Percentiles rank a stretch among this genome's conserved stretches.
phyloP scores from a whole-genome alignment of 306 rosid species.

The Vigna reflexopilosa region DNA sequence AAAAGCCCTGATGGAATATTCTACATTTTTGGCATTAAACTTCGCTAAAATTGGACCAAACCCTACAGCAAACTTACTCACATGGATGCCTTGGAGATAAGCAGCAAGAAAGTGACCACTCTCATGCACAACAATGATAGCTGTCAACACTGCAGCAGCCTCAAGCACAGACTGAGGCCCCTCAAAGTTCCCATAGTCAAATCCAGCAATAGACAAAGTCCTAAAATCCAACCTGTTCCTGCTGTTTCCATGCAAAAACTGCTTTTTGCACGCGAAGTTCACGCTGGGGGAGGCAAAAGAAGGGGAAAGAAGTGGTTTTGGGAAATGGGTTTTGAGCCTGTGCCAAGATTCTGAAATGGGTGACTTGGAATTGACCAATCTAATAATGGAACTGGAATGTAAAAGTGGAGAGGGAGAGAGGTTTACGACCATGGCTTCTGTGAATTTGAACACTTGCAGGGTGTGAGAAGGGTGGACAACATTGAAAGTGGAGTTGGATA shows the following conservation, averaged over 20 bases:
- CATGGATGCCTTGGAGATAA: constrained; percentile 90
- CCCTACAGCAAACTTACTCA: constrained; percentile 97
- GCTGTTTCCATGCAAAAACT: constrained; percentile 44
- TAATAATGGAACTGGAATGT: constrained; percentile 58
- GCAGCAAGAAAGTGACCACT: constrained; percentile 99
- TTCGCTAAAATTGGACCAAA: constrained; percentile 97
- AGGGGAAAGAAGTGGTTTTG: constrained; percentile 55
- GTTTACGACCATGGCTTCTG: constrained; percentile 69
- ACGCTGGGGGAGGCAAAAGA: constrained; percentile 55
- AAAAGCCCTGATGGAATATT: constrained; percentile 91
- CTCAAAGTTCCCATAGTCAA: constrained; percentile 78
- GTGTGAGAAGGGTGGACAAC: constrained; percentile 46
- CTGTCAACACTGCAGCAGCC: constrained; percentile 86
- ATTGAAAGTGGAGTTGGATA: constrained; percentile 62
- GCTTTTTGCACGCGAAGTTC: constrained; percentile 53
- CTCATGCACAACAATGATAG: constrained; percentile 93
- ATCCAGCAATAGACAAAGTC: constrained; percentile 65
- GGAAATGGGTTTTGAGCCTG: constrained; percentile 64
- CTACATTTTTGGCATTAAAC: constrained; percentile 89
- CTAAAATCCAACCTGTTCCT: constrained; percentile 59
- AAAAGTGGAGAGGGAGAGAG: constrained; percentile 71
- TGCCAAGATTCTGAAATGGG: constrained; percentile 56
- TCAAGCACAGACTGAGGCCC: constrained; percentile 88
- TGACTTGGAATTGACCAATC: constrained; percentile 54
- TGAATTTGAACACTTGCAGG: constrained; percentile 24